phyloP scores from a whole-genome alignment of 306 rosid species.

The Acacia crassicarpa region DNA sequence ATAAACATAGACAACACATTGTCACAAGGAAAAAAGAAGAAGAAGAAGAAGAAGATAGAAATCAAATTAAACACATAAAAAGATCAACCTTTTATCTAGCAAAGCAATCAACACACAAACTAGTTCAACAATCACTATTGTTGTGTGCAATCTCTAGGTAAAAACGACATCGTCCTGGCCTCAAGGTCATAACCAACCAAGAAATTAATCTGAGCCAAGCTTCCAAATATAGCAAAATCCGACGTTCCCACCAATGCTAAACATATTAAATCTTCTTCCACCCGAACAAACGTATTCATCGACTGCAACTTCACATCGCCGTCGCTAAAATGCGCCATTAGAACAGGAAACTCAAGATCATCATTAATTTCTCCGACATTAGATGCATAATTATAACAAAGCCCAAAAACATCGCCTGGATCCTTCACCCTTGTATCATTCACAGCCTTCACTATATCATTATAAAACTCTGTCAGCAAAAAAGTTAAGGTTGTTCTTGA shows the following conservation, averaged over 20 bases:
- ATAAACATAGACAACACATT: neutral
- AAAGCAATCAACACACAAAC: neutral
- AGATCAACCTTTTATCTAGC: neutral
- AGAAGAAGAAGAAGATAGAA: neutral
- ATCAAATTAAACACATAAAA: neutral
- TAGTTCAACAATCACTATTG: neutral
- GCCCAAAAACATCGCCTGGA: slow-evolving; percentile 34
- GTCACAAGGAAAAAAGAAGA: too few species aligned
- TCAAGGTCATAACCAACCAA: neutral
- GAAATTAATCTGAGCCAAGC: neutral
- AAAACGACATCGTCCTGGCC: neutral
- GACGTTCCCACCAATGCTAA: neutral
- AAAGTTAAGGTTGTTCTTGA: slow-evolving; percentile 49
- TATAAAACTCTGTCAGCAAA: slow-evolving; percentile 23
- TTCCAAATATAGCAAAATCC: neutral
- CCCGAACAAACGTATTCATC: neutral
- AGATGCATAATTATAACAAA: slow-evolving; percentile 36
- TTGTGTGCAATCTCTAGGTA: neutral
- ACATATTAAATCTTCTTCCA: neutral
- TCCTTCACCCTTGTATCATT: too few species aligned
- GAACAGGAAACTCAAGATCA: slow-evolving; percentile 26
- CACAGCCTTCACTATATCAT: slow-evolving; percentile 25
- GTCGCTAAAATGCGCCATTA: slow-evolving; percentile 36
- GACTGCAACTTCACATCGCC: neutral
- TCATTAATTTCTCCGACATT: neutral